Base-by-base conservation (phyloP, 805 yeast genomes). In the Scheffersomyces spartinae region DNA sequence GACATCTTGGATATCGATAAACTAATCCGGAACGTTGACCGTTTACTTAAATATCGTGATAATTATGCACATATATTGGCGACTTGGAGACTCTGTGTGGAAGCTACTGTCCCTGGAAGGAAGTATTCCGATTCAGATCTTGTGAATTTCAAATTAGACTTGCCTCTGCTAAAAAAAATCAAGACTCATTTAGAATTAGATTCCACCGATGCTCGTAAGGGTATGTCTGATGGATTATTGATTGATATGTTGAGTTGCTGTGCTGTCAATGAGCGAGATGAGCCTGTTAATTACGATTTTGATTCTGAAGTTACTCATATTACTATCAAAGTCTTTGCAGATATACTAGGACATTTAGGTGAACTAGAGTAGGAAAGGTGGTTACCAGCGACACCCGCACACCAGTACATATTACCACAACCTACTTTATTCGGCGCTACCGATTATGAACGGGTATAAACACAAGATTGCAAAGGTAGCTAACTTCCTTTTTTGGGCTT, bases 161-260 rank as follows among this genome's bases (percentile, higher is more conserved):
- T 52, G 7, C 45, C 50, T 1, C 55, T 51, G 20, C 34, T 60
- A 22, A 42, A 47, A 24, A 31, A 25, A 5, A 43, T 59, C 21
- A 59, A 60, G 29, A 26, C 33, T 2, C 26, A 27, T 5, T 37
- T 59, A 17, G 43, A 41, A 12, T 35, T 58, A n/a, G 63, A 54
- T 17, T n/a, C n/a, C n/a, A n/a, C n/a, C n/a, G 42, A 38, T 13
- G 33, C 30, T 16, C 26, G 32, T 10, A 28, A 30, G 6, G 17
- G 33, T 3, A 34, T 58, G 12, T 34, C 45, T 9, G 64, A 58
- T 26, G 26, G 47, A 6, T 35, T 56, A 5, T 40, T 60, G 18
- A 60, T 60, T 5, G 65, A 60, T 27, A 60, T 60, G 67, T 36
- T 60, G 7, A 49, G 63, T 20, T 52, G 62, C 18, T 41, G 55